phyloP scores from a whole-genome alignment of 768 basidiomycete species.

The Grammothele lineata region DNA sequence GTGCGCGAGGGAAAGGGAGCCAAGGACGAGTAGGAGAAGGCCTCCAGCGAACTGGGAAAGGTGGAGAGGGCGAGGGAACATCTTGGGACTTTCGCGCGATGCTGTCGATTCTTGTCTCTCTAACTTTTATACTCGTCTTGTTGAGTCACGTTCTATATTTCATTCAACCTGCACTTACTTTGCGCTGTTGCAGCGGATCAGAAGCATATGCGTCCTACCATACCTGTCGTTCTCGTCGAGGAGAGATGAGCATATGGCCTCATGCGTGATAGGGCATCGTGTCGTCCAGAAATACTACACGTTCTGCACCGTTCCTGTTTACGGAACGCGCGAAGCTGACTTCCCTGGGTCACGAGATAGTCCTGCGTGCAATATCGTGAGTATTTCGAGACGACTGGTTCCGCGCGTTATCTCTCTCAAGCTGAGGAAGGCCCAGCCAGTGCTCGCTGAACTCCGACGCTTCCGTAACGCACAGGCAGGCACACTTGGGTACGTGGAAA shows the following conservation, averaged over 20 bases:
- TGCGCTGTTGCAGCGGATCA: no score
- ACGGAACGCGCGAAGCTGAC: no score
- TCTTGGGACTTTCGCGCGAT: not conserved
- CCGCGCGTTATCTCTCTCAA: not conserved
- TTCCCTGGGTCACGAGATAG: not conserved
- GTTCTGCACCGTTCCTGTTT: not conserved
- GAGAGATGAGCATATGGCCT: not conserved
- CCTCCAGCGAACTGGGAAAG: not conserved
- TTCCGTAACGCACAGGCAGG: no score
- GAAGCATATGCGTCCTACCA: no score
- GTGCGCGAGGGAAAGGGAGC: slow-evolving; percentile 7
- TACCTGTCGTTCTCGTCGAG: not conserved
- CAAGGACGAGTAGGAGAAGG: slow-evolving; percentile 9
- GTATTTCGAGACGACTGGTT: not conserved
- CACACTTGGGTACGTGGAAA: no score
- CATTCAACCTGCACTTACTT: no score
- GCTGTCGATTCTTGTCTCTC: no score
- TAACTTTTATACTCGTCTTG: no score
- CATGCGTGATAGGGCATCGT: not conserved
- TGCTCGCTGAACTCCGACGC: no score
- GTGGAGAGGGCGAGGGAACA: slow-evolving; percentile 4
- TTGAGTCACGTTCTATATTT: no score
- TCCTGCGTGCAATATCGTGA: no score
- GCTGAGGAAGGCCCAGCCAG: no score
- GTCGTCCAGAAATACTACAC: not conserved